Percentiles rank a stretch among this genome's conserved stretches.
phyloP scores from a whole-genome alignment of 106 monocot species.

The Acorus gramineus region DNA sequence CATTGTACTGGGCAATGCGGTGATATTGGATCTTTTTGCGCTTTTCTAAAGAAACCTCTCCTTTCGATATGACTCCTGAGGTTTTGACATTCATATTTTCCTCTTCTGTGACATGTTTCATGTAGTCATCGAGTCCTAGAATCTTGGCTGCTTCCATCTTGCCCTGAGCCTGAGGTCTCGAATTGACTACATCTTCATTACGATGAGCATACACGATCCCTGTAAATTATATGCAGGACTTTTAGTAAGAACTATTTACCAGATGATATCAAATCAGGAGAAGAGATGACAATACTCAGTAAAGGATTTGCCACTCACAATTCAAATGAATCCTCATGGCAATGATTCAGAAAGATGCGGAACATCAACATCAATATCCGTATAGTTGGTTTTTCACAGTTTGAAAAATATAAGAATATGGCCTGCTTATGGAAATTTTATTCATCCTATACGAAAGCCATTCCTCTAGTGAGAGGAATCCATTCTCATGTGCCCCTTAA shows the following conservation, averaged over 20 bases:
- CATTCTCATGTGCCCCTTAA: too few species aligned
- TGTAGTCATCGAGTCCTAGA: background rate
- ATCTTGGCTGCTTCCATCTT: conserved; percentile 6
- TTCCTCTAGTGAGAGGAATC: too few species aligned
- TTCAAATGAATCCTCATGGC: too few species aligned
- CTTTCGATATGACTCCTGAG: background rate
- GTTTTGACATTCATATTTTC: background rate
- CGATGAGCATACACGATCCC: conserved; percentile 84
- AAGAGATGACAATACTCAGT: too few species aligned
- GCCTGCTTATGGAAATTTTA: too few species aligned
- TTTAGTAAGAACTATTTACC: background rate
- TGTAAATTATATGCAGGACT: conserved; percentile 11
- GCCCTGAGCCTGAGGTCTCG: conserved; percentile 12
- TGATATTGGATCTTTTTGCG: conserved; percentile 47
- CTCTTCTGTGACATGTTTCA: background rate
- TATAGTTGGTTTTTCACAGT: too few species aligned
- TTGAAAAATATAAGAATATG: too few species aligned
- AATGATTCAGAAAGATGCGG: too few species aligned
- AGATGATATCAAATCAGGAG: too few species aligned
- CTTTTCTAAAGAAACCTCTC: conserved; percentile 7
- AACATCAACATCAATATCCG: too few species aligned
- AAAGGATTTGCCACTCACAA: too few species aligned
- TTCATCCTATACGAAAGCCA: too few species aligned
- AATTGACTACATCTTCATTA: conserved; percentile 85
- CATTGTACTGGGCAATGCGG: conserved; percentile 38